These are phyloP conservation scores for Combretum micranthum DNA, from an alignment of 345 rosid species.

Conservation along the genomic window DNA sequence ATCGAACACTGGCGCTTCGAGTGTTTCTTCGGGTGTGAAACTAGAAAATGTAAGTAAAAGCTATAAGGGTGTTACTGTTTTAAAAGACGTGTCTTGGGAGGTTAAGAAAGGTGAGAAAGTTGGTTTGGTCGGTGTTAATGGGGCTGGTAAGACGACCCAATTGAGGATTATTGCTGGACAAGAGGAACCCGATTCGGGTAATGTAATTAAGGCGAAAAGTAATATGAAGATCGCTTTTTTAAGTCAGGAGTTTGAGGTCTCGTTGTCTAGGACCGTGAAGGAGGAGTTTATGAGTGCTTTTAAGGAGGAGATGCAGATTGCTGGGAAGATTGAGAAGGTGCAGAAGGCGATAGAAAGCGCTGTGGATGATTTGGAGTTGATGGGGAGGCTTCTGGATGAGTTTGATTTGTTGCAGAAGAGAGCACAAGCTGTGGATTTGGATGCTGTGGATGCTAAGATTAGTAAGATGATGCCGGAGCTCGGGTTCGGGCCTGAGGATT, in stretches of 20 bases:
- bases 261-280: constrained; percentile 71
- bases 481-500: constrained; percentile 73
- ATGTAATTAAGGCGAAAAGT: constrained; percentile 65
- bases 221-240: constrained; percentile 71
- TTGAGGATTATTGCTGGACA: constrained; percentile 76
- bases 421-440: constrained; percentile 72
- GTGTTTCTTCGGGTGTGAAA: constrained; percentile 81
- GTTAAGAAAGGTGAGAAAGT: constrained; percentile 90
- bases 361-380: constrained; percentile 79
- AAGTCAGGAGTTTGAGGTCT: constrained; percentile 93
- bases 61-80: constrained; percentile 76
- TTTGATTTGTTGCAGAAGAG: constrained; percentile 80
- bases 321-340: constrained; percentile 61
- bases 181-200: constrained; percentile 88
- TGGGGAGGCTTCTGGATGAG: constrained; percentile 96
- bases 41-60: constrained; percentile 75
- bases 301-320: constrained; percentile 79
- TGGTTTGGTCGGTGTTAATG: constrained; percentile 86
- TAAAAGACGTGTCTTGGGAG: constrained; percentile 83
- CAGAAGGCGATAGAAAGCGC: constrained; percentile 76
- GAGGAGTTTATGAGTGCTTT: constrained; percentile 93
- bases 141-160: constrained; percentile 97
- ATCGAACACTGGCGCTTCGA: constrained; percentile 51
- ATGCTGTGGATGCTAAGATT: constrained; percentile 66
- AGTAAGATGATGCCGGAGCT: constrained; percentile 93